phyloP scores from a whole-genome alignment of 352 stramenopile genomes.

The Phytophthora megakarya region DNA sequence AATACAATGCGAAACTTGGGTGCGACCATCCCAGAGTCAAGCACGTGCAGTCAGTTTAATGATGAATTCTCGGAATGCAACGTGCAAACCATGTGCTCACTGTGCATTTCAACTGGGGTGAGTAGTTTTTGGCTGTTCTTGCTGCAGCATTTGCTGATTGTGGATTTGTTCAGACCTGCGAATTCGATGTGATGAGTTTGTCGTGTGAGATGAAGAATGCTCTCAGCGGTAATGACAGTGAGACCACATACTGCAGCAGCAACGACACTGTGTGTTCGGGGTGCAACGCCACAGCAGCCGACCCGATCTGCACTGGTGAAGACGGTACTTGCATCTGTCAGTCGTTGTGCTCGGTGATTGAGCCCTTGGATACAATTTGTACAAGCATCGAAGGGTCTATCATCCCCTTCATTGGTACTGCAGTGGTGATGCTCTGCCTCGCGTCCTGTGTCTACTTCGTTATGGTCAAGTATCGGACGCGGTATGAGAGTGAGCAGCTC shows the following conservation, averaged over 20 bases:
- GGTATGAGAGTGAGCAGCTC: conserved; percentile 24
- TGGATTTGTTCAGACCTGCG: conserved; percentile 31
- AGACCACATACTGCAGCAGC: conserved; percentile 32
- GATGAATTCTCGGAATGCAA: conserved; percentile 39
- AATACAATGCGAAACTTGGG: neutral
- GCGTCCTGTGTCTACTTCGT: conserved; percentile 28
- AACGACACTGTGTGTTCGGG: conserved; percentile 32
- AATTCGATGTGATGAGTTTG: conserved; percentile 36
- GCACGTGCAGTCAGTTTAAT: conserved; percentile 38
- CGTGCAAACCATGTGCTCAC: conserved; percentile 40
- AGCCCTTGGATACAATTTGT: conserved; percentile 8
- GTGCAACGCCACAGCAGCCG: conserved; percentile 28
- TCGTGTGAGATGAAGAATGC: conserved; percentile 27
- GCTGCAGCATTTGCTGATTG: too few species aligned
- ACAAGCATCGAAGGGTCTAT: conserved; percentile 1
- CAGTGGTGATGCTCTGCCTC: conserved; percentile 17
- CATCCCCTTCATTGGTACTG: conserved; percentile 30
- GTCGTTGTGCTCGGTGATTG: conserved; percentile 38
- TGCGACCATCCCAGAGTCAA: conserved; percentile 8
- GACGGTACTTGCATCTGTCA: conserved; percentile 41
- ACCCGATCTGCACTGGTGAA: conserved; percentile 34
- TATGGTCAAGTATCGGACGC: conserved; percentile 27
- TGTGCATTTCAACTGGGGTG: conserved; percentile 44
- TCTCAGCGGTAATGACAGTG: conserved; percentile 4
- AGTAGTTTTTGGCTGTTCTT: too few species aligned